Evolutionary conservation across 1,284 basidiomycete species (phyloP).

Genomic region (Cutaneotrichosporon sp.): DNA sequence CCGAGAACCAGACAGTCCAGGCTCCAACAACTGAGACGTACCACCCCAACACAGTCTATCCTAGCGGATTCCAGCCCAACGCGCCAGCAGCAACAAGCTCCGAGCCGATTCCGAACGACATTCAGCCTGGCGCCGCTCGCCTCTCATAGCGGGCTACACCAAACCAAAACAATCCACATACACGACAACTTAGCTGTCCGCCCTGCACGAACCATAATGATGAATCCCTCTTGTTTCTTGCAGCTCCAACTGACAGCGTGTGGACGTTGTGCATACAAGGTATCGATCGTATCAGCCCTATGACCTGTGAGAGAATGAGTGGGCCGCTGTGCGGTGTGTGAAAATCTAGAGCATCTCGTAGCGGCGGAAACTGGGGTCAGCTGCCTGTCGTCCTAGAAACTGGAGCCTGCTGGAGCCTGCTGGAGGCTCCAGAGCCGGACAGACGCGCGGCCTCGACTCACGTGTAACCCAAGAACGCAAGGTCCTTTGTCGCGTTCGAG

Average conservation of each 20-base stretch:
- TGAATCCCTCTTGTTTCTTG: background rate
- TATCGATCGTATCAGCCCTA: conserved; percentile 3
- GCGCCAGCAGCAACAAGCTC: background rate
- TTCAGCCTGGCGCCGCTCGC: background rate
- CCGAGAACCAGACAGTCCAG: too few relatives aligned
- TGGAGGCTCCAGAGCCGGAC: background rate
- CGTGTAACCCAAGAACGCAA: conserved; percentile 84
- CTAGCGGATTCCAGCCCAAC: background rate
- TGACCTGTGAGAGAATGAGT: conserved; percentile 1
- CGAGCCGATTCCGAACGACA: background rate
- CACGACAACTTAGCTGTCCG: background rate
- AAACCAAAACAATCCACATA: background rate
- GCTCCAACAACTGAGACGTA: background rate
- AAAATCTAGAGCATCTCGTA: conserved; percentile 49
- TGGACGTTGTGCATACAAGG: background rate
- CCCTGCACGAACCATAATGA: background rate
- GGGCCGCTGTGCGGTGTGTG: background rate
- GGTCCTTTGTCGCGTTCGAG: conserved; percentile 73
- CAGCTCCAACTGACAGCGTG: background rate
- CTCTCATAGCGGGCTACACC: background rate
- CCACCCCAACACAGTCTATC: background rate
- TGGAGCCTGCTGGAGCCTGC: too few relatives aligned
- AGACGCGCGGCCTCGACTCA: conserved; percentile 23
- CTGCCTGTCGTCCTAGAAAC: conserved; percentile 17
- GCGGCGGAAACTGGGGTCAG: conserved; percentile 38